phyloP scores from a whole-genome alignment of 139 green algal species.

The Picochlorum sp. region DNA sequence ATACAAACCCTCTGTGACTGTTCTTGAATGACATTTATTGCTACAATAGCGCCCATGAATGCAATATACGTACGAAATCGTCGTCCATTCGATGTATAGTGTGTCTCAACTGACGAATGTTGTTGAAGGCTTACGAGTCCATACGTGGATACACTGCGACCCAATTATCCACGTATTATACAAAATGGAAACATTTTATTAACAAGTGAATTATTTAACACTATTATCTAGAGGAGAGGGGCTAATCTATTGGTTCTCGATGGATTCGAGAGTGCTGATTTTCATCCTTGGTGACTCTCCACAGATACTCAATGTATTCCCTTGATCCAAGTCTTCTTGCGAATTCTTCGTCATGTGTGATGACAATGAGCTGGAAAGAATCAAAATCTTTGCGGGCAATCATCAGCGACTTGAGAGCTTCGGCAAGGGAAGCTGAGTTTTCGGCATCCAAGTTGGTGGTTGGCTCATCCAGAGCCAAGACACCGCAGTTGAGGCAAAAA shows the following conservation, averaged over 20 bases:
- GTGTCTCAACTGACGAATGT: too few species aligned
- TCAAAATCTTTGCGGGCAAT: slow-evolving; percentile 54
- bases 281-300: slow-evolving; percentile 82
- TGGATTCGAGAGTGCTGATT: slow-evolving; percentile 56
- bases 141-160: too few species aligned
- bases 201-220: too few species aligned
- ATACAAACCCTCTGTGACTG: too few species aligned
- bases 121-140: too few species aligned
- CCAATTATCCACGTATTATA: too few species aligned
- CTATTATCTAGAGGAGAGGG: too few species aligned
- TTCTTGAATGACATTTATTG: too few species aligned
- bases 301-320: slow-evolving; percentile 66
- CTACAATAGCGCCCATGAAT: too few species aligned
- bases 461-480: slow-evolving; percentile 96
- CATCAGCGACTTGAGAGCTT: slow-evolving; percentile 74
- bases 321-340: slow-evolving; percentile 57
- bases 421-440: slow-evolving; percentile 67
- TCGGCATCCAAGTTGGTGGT: slow-evolving; percentile 96
- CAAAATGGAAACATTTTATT: too few species aligned
- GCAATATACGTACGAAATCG: too few species aligned
- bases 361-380: slow-evolving; percentile 99
- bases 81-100: too few species aligned
- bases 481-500: slow-evolving; percentile 97
- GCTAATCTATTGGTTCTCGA: slow-evolving; percentile 32
- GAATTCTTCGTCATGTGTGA: slow-evolving; percentile 97